phyloP scores from a whole-genome alignment of 2,329 filamentous ascomycete species.

The Neurospora sp. region DNA sequence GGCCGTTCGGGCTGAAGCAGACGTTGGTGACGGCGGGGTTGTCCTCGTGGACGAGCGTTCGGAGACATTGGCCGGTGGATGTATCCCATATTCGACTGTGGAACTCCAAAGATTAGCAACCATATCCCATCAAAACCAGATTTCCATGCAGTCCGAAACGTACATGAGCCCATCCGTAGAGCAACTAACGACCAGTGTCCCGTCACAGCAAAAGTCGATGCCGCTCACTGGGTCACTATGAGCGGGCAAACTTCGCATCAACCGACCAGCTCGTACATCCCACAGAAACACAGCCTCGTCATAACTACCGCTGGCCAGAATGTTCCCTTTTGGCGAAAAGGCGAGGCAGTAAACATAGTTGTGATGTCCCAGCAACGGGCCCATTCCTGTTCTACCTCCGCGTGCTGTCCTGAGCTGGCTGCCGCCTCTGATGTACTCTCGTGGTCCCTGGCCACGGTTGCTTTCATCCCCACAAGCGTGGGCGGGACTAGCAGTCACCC shows the following conservation, averaged over 20 bases:
- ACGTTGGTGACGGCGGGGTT: constrained; percentile 84
- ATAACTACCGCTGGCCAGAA: constrained; percentile 88
- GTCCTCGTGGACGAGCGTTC: constrained; percentile 92
- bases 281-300: constrained; percentile 96
- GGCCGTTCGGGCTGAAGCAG: constrained; percentile 88
- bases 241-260: constrained; percentile 86
- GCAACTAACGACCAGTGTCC: constrained; percentile 84
- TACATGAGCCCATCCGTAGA: constrained; percentile 82
- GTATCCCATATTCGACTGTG: constrained; percentile 85
- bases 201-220: constrained; percentile 87
- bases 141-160: constrained; percentile 22
- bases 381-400: constrained; percentile 29
- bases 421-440: constrained; percentile 7
- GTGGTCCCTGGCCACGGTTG: constrained; percentile 4
- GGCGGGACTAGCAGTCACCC: constrained; percentile 41
- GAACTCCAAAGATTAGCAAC: constrained; percentile 5
- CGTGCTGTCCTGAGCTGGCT: constrained; percentile 7
- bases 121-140: background rate
- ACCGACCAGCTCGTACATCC: constrained; percentile 79
- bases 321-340: constrained; percentile 97
- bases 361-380: constrained; percentile 72
- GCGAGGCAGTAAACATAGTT: constrained; percentile 93
- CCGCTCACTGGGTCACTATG: constrained; percentile 92
- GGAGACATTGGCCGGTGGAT: constrained; percentile 84
- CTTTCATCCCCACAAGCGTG: constrained; percentile 19